Evolutionary conservation across 176 grass and related monocot genomes (phyloP).

Genomic region (Carex scoparia): DNA sequence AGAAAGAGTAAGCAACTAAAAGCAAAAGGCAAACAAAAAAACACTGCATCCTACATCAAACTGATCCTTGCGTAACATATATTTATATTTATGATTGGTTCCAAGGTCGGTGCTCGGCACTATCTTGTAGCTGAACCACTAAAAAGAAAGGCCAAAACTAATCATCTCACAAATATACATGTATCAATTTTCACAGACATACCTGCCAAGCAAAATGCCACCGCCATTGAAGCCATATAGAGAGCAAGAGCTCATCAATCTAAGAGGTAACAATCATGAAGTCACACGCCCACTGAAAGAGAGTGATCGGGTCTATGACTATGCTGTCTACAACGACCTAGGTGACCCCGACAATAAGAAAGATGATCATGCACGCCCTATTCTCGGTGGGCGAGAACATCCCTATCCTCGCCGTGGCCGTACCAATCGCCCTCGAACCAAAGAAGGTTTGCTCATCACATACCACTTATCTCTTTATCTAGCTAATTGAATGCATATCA

Average conservation of each 20-base stretch:
- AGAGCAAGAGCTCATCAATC: conserved; percentile 51
- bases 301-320: conserved; percentile 69
- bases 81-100: no score
- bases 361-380: conserved; percentile 14
- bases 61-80: no score
- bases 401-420: conserved; percentile 78
- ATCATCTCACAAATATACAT: background rate
- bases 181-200: conserved; percentile 43
- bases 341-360: conserved; percentile 55
- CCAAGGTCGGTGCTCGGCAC: no score
- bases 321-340: conserved; percentile 78
- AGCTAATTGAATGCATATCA: background rate
- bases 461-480: background rate
- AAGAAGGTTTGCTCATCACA: conserved; percentile 26
- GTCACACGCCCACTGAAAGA: conserved; percentile 37
- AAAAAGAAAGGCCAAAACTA: background rate
- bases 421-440: conserved; percentile 39
- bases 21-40: no score
- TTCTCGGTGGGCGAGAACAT: conserved; percentile 60
- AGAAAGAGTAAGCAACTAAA: no score
- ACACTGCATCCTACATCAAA: no score
- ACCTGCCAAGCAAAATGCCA: conserved; percentile 70
- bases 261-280: conserved; percentile 48
- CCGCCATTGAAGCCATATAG: conserved; percentile 40
- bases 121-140: no score